Base-by-base conservation (phyloP, 2,329 filamentous ascomycete genomes). In the Lizonia empirigonia region DNA sequence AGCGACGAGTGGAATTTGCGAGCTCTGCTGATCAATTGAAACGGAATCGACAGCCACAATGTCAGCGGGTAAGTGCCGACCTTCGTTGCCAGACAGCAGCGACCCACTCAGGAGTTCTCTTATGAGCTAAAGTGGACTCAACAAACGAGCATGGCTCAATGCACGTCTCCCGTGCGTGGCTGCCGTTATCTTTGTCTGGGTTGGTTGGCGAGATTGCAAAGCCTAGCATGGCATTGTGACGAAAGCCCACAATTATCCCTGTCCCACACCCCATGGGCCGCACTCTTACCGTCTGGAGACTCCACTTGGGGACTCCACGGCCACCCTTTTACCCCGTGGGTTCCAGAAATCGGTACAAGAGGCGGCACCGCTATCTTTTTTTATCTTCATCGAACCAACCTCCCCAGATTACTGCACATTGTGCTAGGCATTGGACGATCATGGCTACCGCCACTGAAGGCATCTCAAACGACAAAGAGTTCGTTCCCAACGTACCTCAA, bases 271-370 rank as follows among this genome's bases (percentile, higher is more conserved):
- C 46, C 48, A 49, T 52, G 53, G 52, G 52, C 33, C 33, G 30
- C 57, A 47, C 41, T 39, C 37, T 38, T 27, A 42, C 16, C 15
- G 27, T 58, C 62, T 37, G 60, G 60, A 55, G 58, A 53, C 58
- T 60, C 62, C 62, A 58, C 52, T 50, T 45, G 41, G 29, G 22
- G 49, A 33, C 42, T 48, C 39, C 53, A 35, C 39, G 29, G 42
- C 38, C 18, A 18, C 16, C 10, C 29, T 50, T 33, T 44, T 49
- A 41, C 45, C 45, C 44, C 36, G 39, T 32, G 10, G 35, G n/a
- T 36, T 53, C 26, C 35, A 35, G 36, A 10, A 7, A 34, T 12
- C 16, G 34, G 29, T 60, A 62, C 48, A 62, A 59, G 55, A 49
- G 27, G 46, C 22, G 32, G 27, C 22, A 30, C 22, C n/a, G 33